Evolutionary conservation across 805 yeast species (phyloP).

Genomic region (Metschnikowia drakensbergensis): DNA sequence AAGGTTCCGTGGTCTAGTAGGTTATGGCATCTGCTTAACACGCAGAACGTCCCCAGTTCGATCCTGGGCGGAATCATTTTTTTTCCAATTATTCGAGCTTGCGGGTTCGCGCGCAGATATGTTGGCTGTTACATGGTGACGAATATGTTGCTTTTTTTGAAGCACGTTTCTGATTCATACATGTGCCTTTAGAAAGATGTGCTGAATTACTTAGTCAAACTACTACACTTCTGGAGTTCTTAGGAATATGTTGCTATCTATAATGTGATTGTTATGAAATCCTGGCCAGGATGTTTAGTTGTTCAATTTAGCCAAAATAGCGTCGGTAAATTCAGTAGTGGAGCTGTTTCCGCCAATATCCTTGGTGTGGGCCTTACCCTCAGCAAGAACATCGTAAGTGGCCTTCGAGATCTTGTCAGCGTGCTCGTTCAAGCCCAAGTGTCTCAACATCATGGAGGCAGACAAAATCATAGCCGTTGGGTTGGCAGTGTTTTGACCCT

Average conservation of each 20-base stretch:
- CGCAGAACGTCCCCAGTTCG: slow-evolving; percentile 99
- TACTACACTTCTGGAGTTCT: background rate
- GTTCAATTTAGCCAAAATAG: slow-evolving; percentile 70
- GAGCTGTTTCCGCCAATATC: slow-evolving; percentile 90
- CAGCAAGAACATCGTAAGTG: slow-evolving; percentile 84
- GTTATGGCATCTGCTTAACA: slow-evolving; percentile 99
- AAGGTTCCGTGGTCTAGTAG: slow-evolving; percentile 85
- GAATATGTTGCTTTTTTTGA: too few species aligned
- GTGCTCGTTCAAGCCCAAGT: slow-evolving; percentile 78
- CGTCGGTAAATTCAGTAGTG: slow-evolving; percentile 92
- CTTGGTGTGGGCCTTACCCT: slow-evolving; percentile 77
- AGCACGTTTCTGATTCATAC: too few species aligned
- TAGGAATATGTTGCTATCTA: slow-evolving; percentile 12
- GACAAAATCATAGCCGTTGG: slow-evolving; percentile 97
- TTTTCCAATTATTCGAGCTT: background rate
- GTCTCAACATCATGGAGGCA: slow-evolving; percentile 88
- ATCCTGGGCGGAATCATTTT: slow-evolving; percentile 97
- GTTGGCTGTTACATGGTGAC: too few species aligned
- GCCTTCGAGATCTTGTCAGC: slow-evolving; percentile 89
- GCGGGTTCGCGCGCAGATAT: too few species aligned
- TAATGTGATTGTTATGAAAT: slow-evolving; percentile 2
- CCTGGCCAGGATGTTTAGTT: slow-evolving; percentile 10
- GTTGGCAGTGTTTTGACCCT: slow-evolving; percentile 93
- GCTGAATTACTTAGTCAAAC: too few species aligned
- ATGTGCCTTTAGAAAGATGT: too few species aligned